Percentiles rank a stretch among this genome's conserved stretches.
phyloP scores from a whole-genome alignment of 2,329 filamentous ascomycete species.

The Scytalidium sp. region DNA sequence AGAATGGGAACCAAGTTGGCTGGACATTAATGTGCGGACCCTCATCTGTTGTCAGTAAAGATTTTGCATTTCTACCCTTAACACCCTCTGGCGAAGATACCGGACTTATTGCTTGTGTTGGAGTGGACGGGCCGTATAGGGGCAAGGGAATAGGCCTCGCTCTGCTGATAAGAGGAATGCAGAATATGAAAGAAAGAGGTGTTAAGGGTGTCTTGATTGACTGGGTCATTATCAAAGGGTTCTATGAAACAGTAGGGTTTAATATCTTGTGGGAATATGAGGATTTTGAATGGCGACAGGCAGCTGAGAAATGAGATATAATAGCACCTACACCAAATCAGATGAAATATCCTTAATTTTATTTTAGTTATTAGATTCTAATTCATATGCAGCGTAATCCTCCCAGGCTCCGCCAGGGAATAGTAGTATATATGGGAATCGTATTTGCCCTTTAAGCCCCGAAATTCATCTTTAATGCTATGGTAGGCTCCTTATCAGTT shows the following conservation, averaged over 20 bases:
- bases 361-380: no score
- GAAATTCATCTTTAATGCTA: constrained; percentile 96
- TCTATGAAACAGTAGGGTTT: constrained; percentile 38
- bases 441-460: constrained; percentile 54
- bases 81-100: constrained; percentile 29
- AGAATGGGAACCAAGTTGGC: constrained; percentile 31
- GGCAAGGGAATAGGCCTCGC: constrained; percentile 35
- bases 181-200: constrained; percentile 34
- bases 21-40: constrained; percentile 38
- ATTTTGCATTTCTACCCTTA: constrained; percentile 35
- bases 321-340: not conserved
- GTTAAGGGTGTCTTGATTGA: constrained; percentile 37
- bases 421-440: no score
- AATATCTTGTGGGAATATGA: constrained; percentile 34
- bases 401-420: not conserved
- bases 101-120: constrained; percentile 37
- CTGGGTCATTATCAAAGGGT: constrained; percentile 34
- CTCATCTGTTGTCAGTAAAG: constrained; percentile 23
- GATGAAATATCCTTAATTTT: no score
- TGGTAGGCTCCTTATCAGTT: constrained; percentile 66
- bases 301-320: not conserved
- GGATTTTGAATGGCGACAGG: not conserved
- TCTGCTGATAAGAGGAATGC: constrained; percentile 35
- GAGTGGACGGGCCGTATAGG: constrained; percentile 31
- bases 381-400: no score